Conservation (phyloP, 2,329 filamentous ascomycete species). For the Seiridium cupressi region DNA sequence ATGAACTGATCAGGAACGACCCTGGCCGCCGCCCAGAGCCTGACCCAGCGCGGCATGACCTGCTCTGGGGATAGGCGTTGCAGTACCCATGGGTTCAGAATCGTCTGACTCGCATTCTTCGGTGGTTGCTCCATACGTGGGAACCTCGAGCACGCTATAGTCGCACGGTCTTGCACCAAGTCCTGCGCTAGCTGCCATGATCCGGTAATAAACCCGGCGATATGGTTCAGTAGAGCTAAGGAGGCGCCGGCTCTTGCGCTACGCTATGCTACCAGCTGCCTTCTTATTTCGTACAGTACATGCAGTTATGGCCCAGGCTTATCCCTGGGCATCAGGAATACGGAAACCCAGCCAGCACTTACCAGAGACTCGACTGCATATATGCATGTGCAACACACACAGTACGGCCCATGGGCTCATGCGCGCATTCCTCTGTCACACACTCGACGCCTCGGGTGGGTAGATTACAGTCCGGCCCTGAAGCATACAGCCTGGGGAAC, state of each 20-base stretch:
- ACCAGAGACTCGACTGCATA: too few species aligned
- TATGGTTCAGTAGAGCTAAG: background rate
- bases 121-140: background rate
- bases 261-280: background rate
- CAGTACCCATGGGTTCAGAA: background rate
- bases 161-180: background rate
- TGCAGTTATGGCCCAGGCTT: too few species aligned
- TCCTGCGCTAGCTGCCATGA: background rate
- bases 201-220: background rate
- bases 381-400: too few species aligned
- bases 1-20: background rate
- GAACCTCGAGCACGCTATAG: too few species aligned
- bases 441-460: too few species aligned
- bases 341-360: too few species aligned
- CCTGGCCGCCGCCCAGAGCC: background rate
- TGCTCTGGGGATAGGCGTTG: too few species aligned
- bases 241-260: background rate
- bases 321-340: too few species aligned
- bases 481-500: background rate
- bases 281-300: too few species aligned
- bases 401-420: too few species aligned
- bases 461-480: too few species aligned
- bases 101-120: background rate
- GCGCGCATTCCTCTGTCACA: too few species aligned
- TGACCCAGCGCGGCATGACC: background rate